Conservation (phyloP, 2,329 filamentous ascomycete species). For the Myriosclerotinia curreyana region DNA sequence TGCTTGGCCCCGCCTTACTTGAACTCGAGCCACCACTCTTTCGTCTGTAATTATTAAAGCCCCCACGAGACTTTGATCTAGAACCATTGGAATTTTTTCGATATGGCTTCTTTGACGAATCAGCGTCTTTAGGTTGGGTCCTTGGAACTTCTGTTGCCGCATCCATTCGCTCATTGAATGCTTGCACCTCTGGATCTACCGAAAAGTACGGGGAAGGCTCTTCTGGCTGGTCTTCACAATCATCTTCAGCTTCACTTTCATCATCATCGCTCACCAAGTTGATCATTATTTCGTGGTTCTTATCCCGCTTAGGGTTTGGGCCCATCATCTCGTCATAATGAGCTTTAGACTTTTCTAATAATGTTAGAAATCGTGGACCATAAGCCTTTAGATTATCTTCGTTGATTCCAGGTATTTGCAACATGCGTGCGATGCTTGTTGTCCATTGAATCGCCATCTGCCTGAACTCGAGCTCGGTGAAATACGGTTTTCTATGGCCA, state of each 20-base stretch:
- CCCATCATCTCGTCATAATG: constrained; percentile 52
- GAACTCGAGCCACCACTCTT: constrained; percentile 11
- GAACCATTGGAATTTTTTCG: neutral
- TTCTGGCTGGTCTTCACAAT: constrained; percentile 23
- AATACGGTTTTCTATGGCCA: constrained; percentile 56
- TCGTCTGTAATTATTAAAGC: neutral
- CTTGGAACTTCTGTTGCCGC: neutral
- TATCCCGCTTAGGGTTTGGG: constrained; percentile 35
- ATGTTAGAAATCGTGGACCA: constrained; percentile 57
- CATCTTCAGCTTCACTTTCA: constrained; percentile 30
- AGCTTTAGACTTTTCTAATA: constrained; percentile 51
- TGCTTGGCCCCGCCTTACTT: constrained; percentile 17
- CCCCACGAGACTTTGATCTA: neutral
- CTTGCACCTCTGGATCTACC: constrained; percentile 17
- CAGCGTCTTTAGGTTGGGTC: neutral
- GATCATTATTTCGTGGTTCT: constrained; percentile 45
- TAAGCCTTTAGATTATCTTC: constrained; percentile 58
- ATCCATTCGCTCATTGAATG: constrained; percentile 16
- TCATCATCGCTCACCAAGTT: constrained; percentile 48
- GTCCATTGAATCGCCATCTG: constrained; percentile 73
- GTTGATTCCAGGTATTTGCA: constrained; percentile 60
- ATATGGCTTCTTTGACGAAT: constrained; percentile 4
- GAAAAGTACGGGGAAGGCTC: constrained; percentile 10
- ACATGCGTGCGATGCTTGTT: constrained; percentile 58
- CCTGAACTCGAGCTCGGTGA: constrained; percentile 66